Percentiles rank a stretch among this genome's conserved stretches.
These are phyloP conservation scores for Craspedostauros australis DNA, from an alignment of 108 stramenopile species.

Conservation along the genomic window DNA sequence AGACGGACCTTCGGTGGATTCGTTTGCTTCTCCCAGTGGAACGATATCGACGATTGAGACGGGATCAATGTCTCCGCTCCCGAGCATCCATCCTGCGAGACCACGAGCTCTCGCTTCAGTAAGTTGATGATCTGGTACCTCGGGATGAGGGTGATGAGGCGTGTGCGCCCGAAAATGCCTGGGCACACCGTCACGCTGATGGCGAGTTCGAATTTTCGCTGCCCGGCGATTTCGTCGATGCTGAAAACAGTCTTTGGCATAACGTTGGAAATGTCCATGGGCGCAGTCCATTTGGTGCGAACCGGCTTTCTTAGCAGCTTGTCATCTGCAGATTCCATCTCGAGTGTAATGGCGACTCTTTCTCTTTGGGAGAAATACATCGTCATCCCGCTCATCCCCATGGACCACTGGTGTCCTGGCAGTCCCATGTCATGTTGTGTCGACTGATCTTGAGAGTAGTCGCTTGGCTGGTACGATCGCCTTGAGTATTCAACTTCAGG, in stretches of 20 bases:
- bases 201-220: conserved; percentile 61
- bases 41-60: conserved; percentile 50
- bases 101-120: conserved; percentile 37
- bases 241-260: conserved; percentile 66
- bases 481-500: conserved; percentile 53
- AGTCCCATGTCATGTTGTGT: conserved; percentile 36
- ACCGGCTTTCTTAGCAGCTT: conserved; percentile 1
- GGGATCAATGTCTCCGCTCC: conserved; percentile 33
- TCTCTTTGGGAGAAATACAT: conserved; percentile 54
- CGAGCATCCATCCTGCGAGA: conserved; percentile 66
- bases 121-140: conserved; percentile 73
- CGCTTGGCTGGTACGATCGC: conserved; percentile 37
- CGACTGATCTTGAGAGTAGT: conserved; percentile 17
- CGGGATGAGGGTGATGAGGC: conserved; percentile 56
- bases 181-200: conserved; percentile 58
- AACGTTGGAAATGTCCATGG: conserved; percentile 68
- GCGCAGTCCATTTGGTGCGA: conserved; percentile 54
- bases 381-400: conserved; percentile 70
- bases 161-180: conserved; percentile 57
- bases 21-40: conserved; percentile 57
- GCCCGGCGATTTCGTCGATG: conserved; percentile 52
- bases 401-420: conserved; percentile 65
- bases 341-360: conserved; percentile 54
- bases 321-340: conserved; percentile 20
- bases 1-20: conserved; percentile 47